Evolutionary conservation across 179 eudicot species (phyloP).

Genomic region (Drosera spatulata): DNA sequence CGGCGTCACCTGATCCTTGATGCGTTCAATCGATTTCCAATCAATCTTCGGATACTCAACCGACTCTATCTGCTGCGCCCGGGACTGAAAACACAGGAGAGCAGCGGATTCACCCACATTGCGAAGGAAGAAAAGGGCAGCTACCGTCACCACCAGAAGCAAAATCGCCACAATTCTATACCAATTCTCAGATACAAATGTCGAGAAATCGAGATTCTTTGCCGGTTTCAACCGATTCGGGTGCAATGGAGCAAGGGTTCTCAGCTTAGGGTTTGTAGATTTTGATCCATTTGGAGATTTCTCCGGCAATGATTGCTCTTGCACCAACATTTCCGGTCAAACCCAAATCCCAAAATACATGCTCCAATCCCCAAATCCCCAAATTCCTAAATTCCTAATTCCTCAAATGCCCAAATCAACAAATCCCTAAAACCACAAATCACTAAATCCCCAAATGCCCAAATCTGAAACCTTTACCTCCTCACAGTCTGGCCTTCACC

Average conservation of each 20-base stretch:
- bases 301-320: conserved; percentile 33
- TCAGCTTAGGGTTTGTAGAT: background rate
- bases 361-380: background rate
- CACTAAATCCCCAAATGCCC: too few relatives aligned
- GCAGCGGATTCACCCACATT: conserved; percentile 37
- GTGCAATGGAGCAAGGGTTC: background rate
- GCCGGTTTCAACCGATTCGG: conserved; percentile 20
- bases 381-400: background rate
- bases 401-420: background rate
- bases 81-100: conserved; percentile 26
- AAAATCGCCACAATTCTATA: conserved; percentile 24
- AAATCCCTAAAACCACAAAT: too few relatives aligned
- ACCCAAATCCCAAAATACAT: background rate
- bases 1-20: conserved; percentile 29
- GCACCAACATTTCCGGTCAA: conserved; percentile 42
- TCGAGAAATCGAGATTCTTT: conserved; percentile 36
- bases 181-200: conserved; percentile 35
- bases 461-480: too few relatives aligned
- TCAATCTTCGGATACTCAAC: conserved; percentile 23
- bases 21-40: conserved; percentile 24
- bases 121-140: conserved; percentile 47
- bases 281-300: conserved; percentile 9
- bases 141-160: conserved; percentile 33
- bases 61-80: conserved; percentile 13
- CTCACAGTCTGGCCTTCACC: too few relatives aligned